Evolutionary conservation across 176 grass and related monocot genomes (phyloP), one percentile per base, ranked within the genome.

Genomic region (Typha latifolia): DNA sequence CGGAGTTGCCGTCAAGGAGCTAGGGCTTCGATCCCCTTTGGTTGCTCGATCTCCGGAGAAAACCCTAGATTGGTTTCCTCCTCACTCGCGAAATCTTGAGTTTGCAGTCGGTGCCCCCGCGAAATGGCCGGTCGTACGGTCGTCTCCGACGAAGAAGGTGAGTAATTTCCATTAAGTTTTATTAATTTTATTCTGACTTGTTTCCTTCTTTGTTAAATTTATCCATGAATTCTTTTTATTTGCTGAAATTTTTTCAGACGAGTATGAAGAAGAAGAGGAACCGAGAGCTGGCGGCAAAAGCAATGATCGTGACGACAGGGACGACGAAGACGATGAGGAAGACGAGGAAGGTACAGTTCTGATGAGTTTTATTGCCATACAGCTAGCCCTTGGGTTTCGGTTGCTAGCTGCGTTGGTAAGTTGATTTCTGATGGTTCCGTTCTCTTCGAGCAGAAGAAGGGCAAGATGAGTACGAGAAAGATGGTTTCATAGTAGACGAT

Each of bases 401-500:
- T 71, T 51, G 15, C 22, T 15, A 43, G 51, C 63, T 63, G 4
- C 21, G 52, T 32, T 49, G 61, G 8, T 49, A 12, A 59, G 29
- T 6, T 66, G 61, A 16, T 29, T 49, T 56, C 13, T 74, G 23
- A 4, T 63, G 47, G 9, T 72, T 55, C 22, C 62, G 69, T 16
- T 48, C 32, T 64, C 61, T 18, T 13, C 77, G 29, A 66, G 69
- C 73, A 99, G 95, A 91, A 27, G 91, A 93, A 0, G 95, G 84
- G 12, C 81, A 94, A 16, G 74, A 99, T 72, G 95, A 99, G 66
- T 99, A 87, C 49, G 95, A 94, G 68, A 89, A 93, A 81, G 94
- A 93, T 81, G 85, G 84, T 31, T 99, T 99, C 72, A 99, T 94
- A 81, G 95, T 94, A n/a, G 95, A 99, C 70, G 94, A 99, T 9